Percentiles rank a stretch among this genome's conserved stretches.
Evolutionary conservation across 2,329 filamentous ascomycete species (phyloP).

Genomic region (Boeremia exigua): DNA sequence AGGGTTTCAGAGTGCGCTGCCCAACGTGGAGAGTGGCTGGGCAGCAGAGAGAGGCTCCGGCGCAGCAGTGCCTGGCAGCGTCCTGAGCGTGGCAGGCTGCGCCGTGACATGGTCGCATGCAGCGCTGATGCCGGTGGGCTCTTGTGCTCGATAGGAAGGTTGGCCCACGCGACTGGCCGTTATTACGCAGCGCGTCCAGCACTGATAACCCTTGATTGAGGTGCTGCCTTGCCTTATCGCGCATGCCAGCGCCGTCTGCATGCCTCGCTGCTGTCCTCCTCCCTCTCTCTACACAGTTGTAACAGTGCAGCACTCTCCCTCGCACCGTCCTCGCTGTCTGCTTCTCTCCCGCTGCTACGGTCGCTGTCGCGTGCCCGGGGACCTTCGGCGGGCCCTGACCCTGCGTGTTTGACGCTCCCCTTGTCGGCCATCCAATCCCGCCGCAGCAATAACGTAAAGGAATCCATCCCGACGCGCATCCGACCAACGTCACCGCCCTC

Average conservation of each 20-base stretch:
- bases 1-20: conserved; percentile 5
- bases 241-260: background rate
- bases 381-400: conserved; percentile 32
- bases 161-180: conserved; percentile 30
- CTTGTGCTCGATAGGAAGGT: conserved; percentile 18
- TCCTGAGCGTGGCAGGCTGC: conserved; percentile 6
- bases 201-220: conserved; percentile 26
- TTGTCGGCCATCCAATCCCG: conserved; percentile 40
- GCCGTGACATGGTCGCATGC: conserved; percentile 15
- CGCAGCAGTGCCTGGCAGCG: conserved; percentile 22
- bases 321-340: background rate
- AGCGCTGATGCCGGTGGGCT: conserved; percentile 20
- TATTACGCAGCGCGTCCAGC: conserved; percentile 23
- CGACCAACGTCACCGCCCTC: conserved; percentile 38
- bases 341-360: background rate
- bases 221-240: conserved; percentile 20
- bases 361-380: conserved; percentile 22
- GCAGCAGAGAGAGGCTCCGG: background rate
- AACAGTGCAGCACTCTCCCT: background rate
- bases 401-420: conserved; percentile 39
- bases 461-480: conserved; percentile 23
- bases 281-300: background rate
- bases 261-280: background rate
- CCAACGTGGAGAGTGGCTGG: conserved; percentile 6
- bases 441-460: conserved; percentile 47